A percentile compares a stretch with the other conserved stretches of the same genome.
These are phyloP conservation scores for Flaveria linearis DNA, from an alignment of 129 eudicot genomes.

Conservation along the genomic window DNA sequence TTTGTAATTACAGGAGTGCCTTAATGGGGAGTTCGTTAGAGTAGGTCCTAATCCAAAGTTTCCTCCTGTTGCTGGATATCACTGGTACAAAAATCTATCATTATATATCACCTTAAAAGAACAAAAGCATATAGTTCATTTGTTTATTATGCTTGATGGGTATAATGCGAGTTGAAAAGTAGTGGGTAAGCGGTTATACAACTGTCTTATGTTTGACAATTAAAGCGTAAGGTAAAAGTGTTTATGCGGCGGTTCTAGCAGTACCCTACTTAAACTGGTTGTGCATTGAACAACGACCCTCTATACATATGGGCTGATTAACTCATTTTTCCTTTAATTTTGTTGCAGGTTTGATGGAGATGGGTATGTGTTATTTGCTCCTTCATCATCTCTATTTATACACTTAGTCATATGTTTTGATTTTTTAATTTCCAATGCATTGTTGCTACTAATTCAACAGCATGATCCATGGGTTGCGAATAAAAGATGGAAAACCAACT, in stretches of 20 bases:
- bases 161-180: constrained; percentile 28
- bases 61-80: constrained; percentile 93
- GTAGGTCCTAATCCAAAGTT: constrained; percentile 96
- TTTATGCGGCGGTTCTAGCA: too few relatives aligned
- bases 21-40: constrained; percentile 96
- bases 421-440: background rate
- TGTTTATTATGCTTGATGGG: constrained; percentile 85
- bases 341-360: constrained; percentile 97
- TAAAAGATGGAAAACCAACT: constrained; percentile 96
- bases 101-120: too few relatives aligned
- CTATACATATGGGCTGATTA: too few relatives aligned
- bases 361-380: constrained; percentile 61
- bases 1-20: constrained; percentile 64
- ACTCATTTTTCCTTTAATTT: background rate
- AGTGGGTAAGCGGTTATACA: too few relatives aligned
- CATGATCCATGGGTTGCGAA: constrained; percentile 97
- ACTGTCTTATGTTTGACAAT: too few relatives aligned
- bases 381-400: constrained; percentile 7
- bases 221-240: too few relatives aligned
- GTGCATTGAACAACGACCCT: background rate
- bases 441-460: constrained; percentile 32
- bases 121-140: constrained; percentile 7
- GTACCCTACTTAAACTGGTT: too few relatives aligned
- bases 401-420: background rate
- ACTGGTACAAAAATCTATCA: constrained; percentile 53